phyloP scores from a whole-genome alignment of 352 stramenopile species.

The Phytopythium mirpurense region DNA sequence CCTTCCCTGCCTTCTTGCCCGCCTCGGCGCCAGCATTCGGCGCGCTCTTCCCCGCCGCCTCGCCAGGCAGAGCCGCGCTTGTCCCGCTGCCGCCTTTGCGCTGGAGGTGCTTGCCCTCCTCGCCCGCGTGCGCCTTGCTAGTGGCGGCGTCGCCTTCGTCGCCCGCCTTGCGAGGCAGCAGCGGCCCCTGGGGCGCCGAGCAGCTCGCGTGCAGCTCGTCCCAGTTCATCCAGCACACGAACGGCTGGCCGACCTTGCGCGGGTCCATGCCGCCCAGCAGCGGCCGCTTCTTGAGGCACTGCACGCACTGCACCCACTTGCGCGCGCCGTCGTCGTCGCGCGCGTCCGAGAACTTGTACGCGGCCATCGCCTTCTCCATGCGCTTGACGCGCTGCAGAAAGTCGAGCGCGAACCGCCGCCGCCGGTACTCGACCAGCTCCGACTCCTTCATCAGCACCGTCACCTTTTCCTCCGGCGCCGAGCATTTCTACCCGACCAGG shows the following conservation, averaged over 20 bases:
- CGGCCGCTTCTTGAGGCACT: conserved; percentile 69
- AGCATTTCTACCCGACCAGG: conserved; percentile 53
- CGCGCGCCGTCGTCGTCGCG: conserved; percentile 62
- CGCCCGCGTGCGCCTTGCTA: neutral
- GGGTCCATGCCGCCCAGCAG: conserved; percentile 75
- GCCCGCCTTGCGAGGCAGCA: conserved; percentile 14
- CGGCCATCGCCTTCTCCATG: conserved; percentile 62
- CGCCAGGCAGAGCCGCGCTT: neutral
- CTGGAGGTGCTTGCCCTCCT: neutral
- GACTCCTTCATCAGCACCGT: conserved; percentile 59
- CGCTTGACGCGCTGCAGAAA: conserved; percentile 67
- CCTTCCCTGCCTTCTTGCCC: neutral
- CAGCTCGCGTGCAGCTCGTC: conserved; percentile 75
- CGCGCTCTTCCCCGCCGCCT: neutral
- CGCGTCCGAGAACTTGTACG: conserved; percentile 58
- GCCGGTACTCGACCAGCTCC: conserved; percentile 54
- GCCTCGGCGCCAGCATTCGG: neutral
- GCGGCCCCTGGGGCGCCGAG: conserved; percentile 55
- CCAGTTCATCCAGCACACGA: conserved; percentile 85
- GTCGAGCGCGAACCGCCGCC: conserved; percentile 61
- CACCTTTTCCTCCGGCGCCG: conserved; percentile 59
- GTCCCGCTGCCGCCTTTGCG: neutral
- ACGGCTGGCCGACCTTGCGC: conserved; percentile 60
- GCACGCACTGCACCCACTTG: conserved; percentile 63
- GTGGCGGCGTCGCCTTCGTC: neutral